Base-by-base conservation (phyloP, 2,329 filamentous ascomycete species). In the Xylariaceae sp. region DNA sequence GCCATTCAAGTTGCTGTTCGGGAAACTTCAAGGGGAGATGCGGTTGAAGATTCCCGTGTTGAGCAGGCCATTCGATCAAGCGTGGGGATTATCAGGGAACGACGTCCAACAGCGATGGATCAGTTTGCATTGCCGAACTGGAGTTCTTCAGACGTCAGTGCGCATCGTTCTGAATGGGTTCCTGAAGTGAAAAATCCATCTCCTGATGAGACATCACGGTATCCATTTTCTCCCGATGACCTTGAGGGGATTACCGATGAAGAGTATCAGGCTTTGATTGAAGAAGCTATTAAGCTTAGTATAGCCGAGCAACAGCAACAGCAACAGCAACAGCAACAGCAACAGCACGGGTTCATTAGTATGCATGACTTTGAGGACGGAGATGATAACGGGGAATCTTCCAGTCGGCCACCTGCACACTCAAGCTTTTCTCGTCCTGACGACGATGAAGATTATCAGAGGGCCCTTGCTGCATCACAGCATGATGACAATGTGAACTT, bases 51-150 rank as follows among this genome's bases (percentile, higher is more conserved):
- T 64, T 78, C 77, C 27, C 75, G 80, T 55, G 78, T 95, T 47
- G 89, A 91, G 66, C 77, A 81, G 26, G 88, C 88, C 1, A 87
- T 95, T 49, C 78, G 87, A 11, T 84, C 87, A 4, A 89, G 86
- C 59, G 76, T 94, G 12, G 74, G 73, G 11, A 84, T 88, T 37
- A 71, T 80, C 58, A 72, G 69, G 37, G 63, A 37, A 27, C 63
- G 62, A 47, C 65, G 19, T 19, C 19, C 61, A 39, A 63, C 54
- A 48, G 63, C 62, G 6, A 52, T 61, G n/a, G 53, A 48, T n/a
- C 63, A 65, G 2, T 34, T 49, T 4, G 53, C 51, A 27, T 63
- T 64, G 2, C 49, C 58, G 3, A 54, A 55, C 8, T 59, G 59
- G 11, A 50, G 35, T n/a, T 43, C 49, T 34, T 61, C 65, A 27